A percentile compares a stretch with the other conserved stretches of the same genome.
These are phyloP conservation scores for Aspergillus kassunensis DNA, from an alignment of 495 filamentous ascomycete species.

Conservation along the genomic window DNA sequence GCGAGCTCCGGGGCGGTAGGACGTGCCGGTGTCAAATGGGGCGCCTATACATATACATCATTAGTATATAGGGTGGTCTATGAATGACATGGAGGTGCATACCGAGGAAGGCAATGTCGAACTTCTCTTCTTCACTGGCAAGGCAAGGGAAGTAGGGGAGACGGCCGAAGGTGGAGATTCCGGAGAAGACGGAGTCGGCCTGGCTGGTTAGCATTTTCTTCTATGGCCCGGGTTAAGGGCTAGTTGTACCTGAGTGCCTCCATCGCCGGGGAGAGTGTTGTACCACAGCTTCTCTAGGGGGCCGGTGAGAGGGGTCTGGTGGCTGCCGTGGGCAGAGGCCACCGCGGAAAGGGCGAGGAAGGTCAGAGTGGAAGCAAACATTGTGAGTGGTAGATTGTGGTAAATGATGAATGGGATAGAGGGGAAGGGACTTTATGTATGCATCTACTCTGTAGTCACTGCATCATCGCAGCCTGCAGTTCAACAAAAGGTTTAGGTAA, in stretches of 20 bases:
- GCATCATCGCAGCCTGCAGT: no score
- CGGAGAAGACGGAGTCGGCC: conserved; percentile 70
- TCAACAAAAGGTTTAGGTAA: conserved; percentile 3
- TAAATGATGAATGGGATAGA: not conserved
- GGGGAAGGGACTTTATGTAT: not conserved
- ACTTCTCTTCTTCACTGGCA: conserved; percentile 62
- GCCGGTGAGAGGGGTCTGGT: conserved; percentile 54
- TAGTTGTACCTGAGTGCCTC: conserved; percentile 63
- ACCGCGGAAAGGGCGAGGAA: conserved; percentile 33
- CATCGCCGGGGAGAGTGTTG: conserved; percentile 62
- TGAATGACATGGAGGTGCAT: conserved; percentile 4
- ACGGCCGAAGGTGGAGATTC: conserved; percentile 73
- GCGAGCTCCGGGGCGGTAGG: conserved; percentile 76
- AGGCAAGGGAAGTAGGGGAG: conserved; percentile 77
- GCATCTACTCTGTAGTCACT: not conserved
- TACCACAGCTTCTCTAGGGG: conserved; percentile 61
- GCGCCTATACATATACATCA: conserved; percentile 38
- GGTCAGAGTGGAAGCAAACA: conserved; percentile 19
- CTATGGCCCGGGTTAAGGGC: no score
- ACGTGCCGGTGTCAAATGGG: conserved; percentile 65
- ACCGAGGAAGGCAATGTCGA: conserved; percentile 81
- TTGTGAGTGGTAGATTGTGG: not conserved
- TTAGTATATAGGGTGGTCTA: not conserved
- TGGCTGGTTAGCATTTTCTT: conserved; percentile 18
- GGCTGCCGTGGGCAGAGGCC: conserved; percentile 47